Base-by-base conservation (phyloP, 1,139 yeast species). In the Petasospora rhodanensis region DNA sequence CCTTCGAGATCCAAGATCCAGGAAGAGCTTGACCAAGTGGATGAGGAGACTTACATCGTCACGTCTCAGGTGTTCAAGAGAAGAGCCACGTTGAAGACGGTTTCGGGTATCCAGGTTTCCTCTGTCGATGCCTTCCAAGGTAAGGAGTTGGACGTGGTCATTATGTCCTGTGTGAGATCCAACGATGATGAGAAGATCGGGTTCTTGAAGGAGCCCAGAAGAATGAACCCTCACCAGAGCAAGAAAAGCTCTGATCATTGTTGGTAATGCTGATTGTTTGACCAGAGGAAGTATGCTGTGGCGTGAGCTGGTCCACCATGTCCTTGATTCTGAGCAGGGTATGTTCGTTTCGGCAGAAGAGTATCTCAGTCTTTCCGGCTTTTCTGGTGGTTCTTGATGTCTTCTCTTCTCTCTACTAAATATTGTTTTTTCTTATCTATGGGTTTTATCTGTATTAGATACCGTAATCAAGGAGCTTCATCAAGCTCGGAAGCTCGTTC, bases 61-160 rank as follows among this genome's bases (percentile, higher is more conserved):
- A n/a, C n/a, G n/a, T 60, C 70, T 1, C 29, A 42, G 20, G 41
- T 45, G 1, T 37, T 32, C 16, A 43, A 41, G 30, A 71, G 70
- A 42, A 73, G 76, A 2, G 61, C 68, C 18, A 69, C 77, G 3
- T 74, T 79, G 39, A 79, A 78, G 49, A 68, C 71, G 22, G 76
- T 79, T 32, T 73, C 79, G 24, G 81, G 72, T 18, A 70, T 79
- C n/a, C 73, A 77, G 70, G 70, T 79, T 35, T 83, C 86, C 1
- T 74, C 81, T 0, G 70, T 76, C 29, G 82, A 76, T 54, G 80
- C 82, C 0, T 76, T 75, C 62, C 83, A 76, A 53, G 82, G 83
- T 19, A 68, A 80, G 49, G 83, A 76, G 46, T 74, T 73, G 53
- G 66, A 72, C 38, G 73, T 76, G 42, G 63, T 76, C 37, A 58